phyloP scores from a whole-genome alignment of 2,329 filamentous ascomycete genomes.

The Paraphaeosphaeria minitans region DNA sequence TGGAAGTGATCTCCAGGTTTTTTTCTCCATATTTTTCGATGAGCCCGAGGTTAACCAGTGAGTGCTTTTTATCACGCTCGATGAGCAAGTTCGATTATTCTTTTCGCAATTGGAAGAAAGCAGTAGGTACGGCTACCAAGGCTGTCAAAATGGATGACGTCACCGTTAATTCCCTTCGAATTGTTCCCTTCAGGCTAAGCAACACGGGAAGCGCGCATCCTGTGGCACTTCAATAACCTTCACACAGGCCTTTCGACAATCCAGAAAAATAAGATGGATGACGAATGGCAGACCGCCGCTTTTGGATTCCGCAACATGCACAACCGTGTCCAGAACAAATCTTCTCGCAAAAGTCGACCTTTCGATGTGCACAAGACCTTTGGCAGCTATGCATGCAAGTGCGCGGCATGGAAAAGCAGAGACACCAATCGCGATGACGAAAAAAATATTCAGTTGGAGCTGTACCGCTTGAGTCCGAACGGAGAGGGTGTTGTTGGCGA shows the following conservation, averaged over 20 bases:
- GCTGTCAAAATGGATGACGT: not conserved
- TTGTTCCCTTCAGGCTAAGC: too few species aligned
- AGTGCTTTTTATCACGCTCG: too few species aligned
- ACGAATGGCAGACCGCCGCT: conserved; percentile 34
- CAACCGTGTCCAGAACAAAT: conserved; percentile 23
- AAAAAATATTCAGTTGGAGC: conserved; percentile 20
- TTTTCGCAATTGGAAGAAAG: not conserved
- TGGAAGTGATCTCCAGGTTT: too few species aligned
- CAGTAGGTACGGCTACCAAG: not conserved
- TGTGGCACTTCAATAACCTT: not conserved
- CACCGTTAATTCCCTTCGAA: not conserved
- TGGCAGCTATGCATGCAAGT: conserved; percentile 30
- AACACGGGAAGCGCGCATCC: not conserved
- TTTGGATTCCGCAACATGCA: conserved; percentile 33
- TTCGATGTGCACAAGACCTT: conserved; percentile 34
- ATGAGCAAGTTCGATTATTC: too few species aligned
- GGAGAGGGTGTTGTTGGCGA: conserved; percentile 28
- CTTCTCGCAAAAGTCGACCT: conserved; percentile 17
- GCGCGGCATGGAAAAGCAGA: conserved; percentile 24
- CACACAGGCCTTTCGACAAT: not conserved
- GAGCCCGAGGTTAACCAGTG: too few species aligned
- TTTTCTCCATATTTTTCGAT: too few species aligned
- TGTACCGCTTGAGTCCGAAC: conserved; percentile 27
- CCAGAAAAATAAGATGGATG: not conserved
- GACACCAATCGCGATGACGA: not conserved